Evolutionary conservation across 768 basidiomycete species (phyloP), one percentile per base, ranked within the genome.

Genomic region (Podaxis carcinomalis): DNA sequence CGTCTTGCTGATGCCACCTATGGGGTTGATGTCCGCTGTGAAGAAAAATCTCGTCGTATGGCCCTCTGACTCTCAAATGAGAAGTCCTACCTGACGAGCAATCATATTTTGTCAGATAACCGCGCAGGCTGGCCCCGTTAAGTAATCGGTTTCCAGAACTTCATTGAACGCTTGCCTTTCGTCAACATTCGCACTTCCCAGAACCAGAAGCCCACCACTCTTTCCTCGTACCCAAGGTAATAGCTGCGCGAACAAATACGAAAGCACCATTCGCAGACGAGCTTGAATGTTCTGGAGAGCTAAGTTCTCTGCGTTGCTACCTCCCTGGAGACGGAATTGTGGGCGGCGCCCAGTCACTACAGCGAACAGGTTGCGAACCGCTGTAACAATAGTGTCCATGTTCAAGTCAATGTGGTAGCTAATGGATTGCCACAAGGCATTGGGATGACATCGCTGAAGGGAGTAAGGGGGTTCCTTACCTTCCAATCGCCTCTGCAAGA

Each of bases 261-360:
- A 83, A 16, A 98, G 73, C 2, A 99, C 90, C 97, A 99, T 99
- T 6, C 97, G 80, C 55, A 98, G 71, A 52, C 96, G 81, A 11
- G 97, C 97, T 88, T 95, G 96, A 42, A 99, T 98, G 69, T 99
- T 99, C 73, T 99, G 97, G 72, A 98, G 75, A 4, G 97, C 97
- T 23, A 98, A 77, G 72, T 98, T 99, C 80, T 98, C 97, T 13
- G 92, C 90, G 19, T 75, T 73, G 5, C 85, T 80, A 0, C 97
- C 97, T 2, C 97, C 97, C 62, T 97, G 91, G 1, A 84, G 88
- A 54, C 88, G 85, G 76, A 94, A 99, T 57, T 81, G 84, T 4
- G 83, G 83, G 28, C 73, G 72, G 50, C 65, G 66, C 3, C 80
- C 79, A 14, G 95, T 98, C 6, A 98, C 90, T 62, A 93, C 79